phyloP scores from a whole-genome alignment of 2,329 filamentous ascomycete species.

The Pseudocercospora vitis region DNA sequence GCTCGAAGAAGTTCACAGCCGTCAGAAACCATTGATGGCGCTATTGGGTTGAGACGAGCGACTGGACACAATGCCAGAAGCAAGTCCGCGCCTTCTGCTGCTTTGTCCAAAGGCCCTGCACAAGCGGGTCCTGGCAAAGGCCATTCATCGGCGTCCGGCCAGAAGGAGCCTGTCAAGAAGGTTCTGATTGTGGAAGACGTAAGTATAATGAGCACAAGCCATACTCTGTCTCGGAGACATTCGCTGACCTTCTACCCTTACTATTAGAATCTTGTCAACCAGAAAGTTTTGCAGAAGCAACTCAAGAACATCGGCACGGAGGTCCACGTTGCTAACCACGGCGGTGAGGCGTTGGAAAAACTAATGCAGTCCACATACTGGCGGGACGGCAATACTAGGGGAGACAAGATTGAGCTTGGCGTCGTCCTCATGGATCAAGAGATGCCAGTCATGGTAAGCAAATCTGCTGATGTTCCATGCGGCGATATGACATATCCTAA shows the following conservation, averaged over 20 bases:
- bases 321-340: conserved; percentile 51
- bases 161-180: conserved; percentile 22
- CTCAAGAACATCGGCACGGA: conserved; percentile 50
- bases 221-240: too few species aligned
- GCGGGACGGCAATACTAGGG: conserved; percentile 31
- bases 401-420: conserved; percentile 31
- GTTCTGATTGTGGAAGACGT: conserved; percentile 47
- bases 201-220: too few species aligned
- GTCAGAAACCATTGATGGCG: conserved; percentile 27
- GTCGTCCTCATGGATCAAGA: conserved; percentile 78
- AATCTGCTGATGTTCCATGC: too few species aligned
- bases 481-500: conserved; percentile 10
- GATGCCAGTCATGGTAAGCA: conserved; percentile 72
- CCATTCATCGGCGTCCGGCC: neutral
- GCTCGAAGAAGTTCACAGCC: conserved; percentile 57
- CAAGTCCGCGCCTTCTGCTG: conserved; percentile 18
- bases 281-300: conserved; percentile 52
- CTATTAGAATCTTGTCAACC: conserved; percentile 48
- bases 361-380: conserved; percentile 48
- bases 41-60: conserved; percentile 15
- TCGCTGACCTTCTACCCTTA: too few species aligned
- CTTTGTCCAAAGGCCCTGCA: conserved; percentile 7
- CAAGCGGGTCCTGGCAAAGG: conserved; percentile 5
- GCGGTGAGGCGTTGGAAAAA: conserved; percentile 50
- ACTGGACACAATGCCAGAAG: conserved; percentile 18